Evolutionary conservation across 2,329 filamentous ascomycete species (phyloP).

Genomic region (Trichoderma koningiopsis): DNA sequence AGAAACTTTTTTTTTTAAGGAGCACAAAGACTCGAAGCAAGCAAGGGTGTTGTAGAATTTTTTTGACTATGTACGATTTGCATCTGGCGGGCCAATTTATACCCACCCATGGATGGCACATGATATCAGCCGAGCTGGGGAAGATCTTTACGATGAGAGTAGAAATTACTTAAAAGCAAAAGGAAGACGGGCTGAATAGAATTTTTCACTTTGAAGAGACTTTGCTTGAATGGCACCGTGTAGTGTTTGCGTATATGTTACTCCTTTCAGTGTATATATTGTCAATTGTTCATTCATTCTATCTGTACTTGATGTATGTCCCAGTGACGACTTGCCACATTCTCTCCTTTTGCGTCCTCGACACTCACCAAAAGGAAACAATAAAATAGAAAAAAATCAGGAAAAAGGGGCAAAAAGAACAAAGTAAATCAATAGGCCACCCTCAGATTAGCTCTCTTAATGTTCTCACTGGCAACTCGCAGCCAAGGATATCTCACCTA

Average conservation of each 20-base stretch:
- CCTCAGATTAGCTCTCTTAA: constrained; percentile 61
- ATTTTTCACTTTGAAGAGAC: neutral
- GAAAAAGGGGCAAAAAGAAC: neutral
- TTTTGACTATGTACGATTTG: constrained; percentile 23
- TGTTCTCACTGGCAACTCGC: constrained; percentile 56
- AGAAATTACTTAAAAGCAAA: constrained; percentile 26
- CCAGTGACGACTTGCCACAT: neutral
- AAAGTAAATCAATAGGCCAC: constrained; percentile 30
- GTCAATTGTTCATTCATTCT: neutral
- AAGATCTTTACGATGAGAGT: constrained; percentile 30
- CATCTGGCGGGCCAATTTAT: constrained; percentile 11
- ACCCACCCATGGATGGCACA: constrained; percentile 15
- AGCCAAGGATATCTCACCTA: constrained; percentile 16
- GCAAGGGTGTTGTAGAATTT: constrained; percentile 11
- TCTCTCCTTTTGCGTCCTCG: too few relatives aligned
- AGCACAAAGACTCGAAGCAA: neutral
- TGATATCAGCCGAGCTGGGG: neutral
- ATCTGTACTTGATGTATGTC: neutral
- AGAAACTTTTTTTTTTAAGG: neutral
- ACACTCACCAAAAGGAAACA: neutral
- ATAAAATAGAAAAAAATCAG: neutral
- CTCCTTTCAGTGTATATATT: neutral
- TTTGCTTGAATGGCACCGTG: neutral
- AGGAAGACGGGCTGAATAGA: constrained; percentile 24
- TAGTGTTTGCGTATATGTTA: neutral